Conservation (phyloP, 768 basidiomycete genomes). For the Pleurotus eryngii region DNA sequence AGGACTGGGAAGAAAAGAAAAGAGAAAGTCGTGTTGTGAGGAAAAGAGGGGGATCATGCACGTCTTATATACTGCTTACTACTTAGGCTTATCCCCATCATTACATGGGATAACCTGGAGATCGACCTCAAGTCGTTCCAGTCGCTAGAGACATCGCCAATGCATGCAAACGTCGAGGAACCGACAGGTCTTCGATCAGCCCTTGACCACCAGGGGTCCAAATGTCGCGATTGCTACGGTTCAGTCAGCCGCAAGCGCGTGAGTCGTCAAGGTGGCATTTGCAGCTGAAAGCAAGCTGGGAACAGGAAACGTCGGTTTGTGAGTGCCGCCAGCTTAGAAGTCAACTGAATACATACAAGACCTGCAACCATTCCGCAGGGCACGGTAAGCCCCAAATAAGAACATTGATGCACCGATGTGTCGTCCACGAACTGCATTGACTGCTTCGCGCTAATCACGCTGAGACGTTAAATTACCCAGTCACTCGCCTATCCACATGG, state of each 20-base stretch:
- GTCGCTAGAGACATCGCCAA: neutral
- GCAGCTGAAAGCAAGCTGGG: neutral
- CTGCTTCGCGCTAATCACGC: too few relatives aligned
- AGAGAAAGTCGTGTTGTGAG: neutral
- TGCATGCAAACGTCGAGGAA: too few relatives aligned
- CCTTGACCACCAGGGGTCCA: slow-evolving; percentile 4
- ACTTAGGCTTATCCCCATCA: neutral
- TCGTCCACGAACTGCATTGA: too few relatives aligned
- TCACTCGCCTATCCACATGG: too few relatives aligned
- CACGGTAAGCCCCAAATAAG: too few relatives aligned
- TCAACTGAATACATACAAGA: neutral
- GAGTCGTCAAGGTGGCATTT: slow-evolving; percentile 1
- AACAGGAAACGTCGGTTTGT: neutral
- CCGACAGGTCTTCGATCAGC: neutral
- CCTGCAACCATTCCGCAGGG: neutral
- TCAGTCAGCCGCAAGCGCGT: neutral
- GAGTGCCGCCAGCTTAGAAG: neutral
- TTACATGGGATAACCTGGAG: neutral
- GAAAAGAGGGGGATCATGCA: neutral
- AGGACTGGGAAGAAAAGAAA: slow-evolving; percentile 4
- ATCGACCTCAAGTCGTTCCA: neutral
- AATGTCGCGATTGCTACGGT: neutral
- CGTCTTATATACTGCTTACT: neutral
- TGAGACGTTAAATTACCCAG: too few relatives aligned
- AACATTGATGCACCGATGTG: too few relatives aligned